Base-by-base conservation (phyloP, 2,329 filamentous ascomycete genomes). In the Diaporthe helianthi region DNA sequence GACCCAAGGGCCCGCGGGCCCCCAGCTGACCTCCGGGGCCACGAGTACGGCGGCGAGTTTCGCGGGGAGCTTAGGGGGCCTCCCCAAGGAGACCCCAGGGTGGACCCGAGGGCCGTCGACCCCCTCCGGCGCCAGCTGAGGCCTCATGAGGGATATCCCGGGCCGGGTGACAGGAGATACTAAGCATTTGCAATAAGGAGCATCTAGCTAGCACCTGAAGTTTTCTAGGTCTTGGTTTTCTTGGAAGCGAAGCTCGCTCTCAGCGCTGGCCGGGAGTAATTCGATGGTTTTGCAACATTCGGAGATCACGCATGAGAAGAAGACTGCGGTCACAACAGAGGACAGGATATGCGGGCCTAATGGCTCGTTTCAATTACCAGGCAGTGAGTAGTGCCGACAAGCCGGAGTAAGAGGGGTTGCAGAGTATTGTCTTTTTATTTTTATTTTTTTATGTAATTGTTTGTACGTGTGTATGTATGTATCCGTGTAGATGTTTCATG, bases 101-200 rank as follows among this genome's bases (percentile, higher is more conserved):
- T 22, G 24, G 61, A 67, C 31, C 68, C 54, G 33, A 33, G 60
- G 58, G 69, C 17, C 12, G n/a, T 47, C 13, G 69, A 71, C n/a
- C 69, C 58, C 5, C 41, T 68, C 3, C 63, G 69, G 26, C 58
- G 66, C 12, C 66, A 71, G 66, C 38, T 71, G 51, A 55, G 69
- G 53, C 69, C 69, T 19, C 69, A 71, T 6, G 69, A 71, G 13
- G 69, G 58, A 15, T 71, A 71, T 9, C 69, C 67, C 19, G 66
- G 65, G 8, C 69, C 69, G 31, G 41, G 61, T 26, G 69, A 71
- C 4, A 65, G 69, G 46, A 71, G 69, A 47, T 71, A 69, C 49
- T 71, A 52, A 51, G 24, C 8, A 24, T 41, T 9, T 33, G 13
- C 15, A 17, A n/a, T 24, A 8, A 63, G 41, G 44, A n/a, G 36